A percentile compares a stretch with the other conserved stretches of the same genome.
Evolutionary conservation across 2,329 filamentous ascomycete genomes (phyloP).

Genomic region (Colletotrichum sp.): DNA sequence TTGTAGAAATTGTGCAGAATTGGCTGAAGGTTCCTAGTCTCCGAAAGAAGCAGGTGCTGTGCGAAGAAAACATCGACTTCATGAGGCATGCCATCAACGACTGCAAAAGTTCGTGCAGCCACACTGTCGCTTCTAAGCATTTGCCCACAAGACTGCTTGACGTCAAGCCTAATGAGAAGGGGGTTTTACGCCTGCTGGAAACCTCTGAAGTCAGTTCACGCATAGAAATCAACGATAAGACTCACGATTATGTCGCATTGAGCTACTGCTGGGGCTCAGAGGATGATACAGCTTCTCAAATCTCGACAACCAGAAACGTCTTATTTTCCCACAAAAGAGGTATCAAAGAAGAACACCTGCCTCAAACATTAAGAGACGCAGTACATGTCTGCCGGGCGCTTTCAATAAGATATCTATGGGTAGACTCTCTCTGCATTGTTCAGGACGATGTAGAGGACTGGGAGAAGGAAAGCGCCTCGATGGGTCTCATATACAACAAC

Average conservation of each 20-base stretch:
- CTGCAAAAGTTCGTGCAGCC: not conserved
- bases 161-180: not conserved
- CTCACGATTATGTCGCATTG: not conserved
- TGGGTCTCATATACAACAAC: not conserved
- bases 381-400: not conserved
- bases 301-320: not conserved
- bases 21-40: not conserved
- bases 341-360: not conserved
- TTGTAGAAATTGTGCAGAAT: not conserved
- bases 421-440: not conserved
- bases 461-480: not conserved
- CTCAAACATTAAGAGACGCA: not conserved
- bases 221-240: not conserved
- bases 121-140: not conserved
- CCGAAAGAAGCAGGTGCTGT: not conserved
- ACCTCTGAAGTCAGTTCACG: not conserved
- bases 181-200: not conserved
- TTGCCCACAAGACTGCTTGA: not conserved
- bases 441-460: not conserved
- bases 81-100: not conserved
- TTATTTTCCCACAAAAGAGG: not conserved
- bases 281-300: not conserved
- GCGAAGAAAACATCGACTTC: not conserved
- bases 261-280: not conserved
- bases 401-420: not conserved